phyloP scores from a whole-genome alignment of 2,329 filamentous ascomycete species.

The Aulographum hederae region DNA sequence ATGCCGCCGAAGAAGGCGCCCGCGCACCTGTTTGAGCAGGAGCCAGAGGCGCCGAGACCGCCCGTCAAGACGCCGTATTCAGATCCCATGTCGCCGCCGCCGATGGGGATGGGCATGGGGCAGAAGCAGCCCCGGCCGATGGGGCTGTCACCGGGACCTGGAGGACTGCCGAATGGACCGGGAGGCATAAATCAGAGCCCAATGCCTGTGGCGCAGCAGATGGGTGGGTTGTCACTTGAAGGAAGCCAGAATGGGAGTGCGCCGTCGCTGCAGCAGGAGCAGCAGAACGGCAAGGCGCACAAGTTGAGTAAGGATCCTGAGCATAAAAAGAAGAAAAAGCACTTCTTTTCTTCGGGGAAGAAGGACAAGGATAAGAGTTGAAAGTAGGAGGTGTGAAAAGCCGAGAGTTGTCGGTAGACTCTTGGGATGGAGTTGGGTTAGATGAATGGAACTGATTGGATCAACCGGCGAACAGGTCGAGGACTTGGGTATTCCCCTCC shows the following conservation, averaged over 20 bases:
- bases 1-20: constrained; percentile 66
- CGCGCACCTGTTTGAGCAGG: constrained; percentile 66
- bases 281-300: constrained; percentile 4
- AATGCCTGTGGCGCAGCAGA: too few species aligned
- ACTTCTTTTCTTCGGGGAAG: constrained; percentile 1
- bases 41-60: constrained; percentile 35
- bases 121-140: too few species aligned
- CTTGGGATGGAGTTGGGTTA: too few species aligned
- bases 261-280: constrained; percentile 4
- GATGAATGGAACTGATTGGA: too few species aligned
- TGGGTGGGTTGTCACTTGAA: constrained; percentile 2
- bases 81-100: constrained; percentile 6
- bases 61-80: constrained; percentile 20
- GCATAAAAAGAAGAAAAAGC: constrained; percentile 3
- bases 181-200: too few species aligned
- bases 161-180: constrained; percentile 15
- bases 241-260: constrained; percentile 6
- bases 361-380: too few species aligned
- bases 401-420: too few species aligned
- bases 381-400: too few species aligned
- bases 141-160: too few species aligned
- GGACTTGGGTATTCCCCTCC: too few species aligned
- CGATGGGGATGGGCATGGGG: constrained; percentile 6
- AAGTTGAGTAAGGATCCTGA: constrained; percentile 8
- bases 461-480: too few species aligned